Conservation (phyloP, 805 yeast genomes). For the Starmera dryadoides region DNA sequence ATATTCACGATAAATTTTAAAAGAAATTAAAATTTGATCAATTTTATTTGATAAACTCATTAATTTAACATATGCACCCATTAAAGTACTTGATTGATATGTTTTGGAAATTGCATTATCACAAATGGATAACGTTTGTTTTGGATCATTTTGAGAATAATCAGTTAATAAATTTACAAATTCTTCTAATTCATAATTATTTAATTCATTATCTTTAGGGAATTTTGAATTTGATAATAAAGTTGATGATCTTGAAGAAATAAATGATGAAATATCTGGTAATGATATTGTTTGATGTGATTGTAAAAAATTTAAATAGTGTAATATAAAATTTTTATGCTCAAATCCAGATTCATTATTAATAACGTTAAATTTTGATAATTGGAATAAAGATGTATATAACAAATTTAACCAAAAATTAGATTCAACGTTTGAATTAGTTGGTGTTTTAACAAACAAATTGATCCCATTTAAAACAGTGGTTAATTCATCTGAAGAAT, state of each 20-base stretch:
- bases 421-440: conserved; percentile 13
- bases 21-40: conserved; percentile 23
- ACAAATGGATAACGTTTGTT: conserved; percentile 12
- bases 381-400: conserved; percentile 4
- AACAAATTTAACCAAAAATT: conserved; percentile 11
- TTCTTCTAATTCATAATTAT: conserved; percentile 23
- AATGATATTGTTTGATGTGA: neutral
- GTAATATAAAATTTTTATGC: conserved; percentile 10
- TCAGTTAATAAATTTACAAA: conserved; percentile 22
- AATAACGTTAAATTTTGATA: neutral
- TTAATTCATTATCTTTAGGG: conserved; percentile 35
- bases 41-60: conserved; percentile 13
- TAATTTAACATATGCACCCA: conserved; percentile 28
- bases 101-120: conserved; percentile 33
- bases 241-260: conserved; percentile 4
- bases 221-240: conserved; percentile 25
- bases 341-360: conserved; percentile 5
- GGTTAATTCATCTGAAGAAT: conserved; percentile 1
- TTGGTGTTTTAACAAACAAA: conserved; percentile 7
- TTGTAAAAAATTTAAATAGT: conserved; percentile 5
- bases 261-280: conserved; percentile 7
- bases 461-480: conserved; percentile 6
- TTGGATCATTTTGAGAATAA: conserved; percentile 8
- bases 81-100: conserved; percentile 34
- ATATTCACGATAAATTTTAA: conserved; percentile 35